Conservation (phyloP, 345 rosid genomes). For the Citrus australasica region DNA sequence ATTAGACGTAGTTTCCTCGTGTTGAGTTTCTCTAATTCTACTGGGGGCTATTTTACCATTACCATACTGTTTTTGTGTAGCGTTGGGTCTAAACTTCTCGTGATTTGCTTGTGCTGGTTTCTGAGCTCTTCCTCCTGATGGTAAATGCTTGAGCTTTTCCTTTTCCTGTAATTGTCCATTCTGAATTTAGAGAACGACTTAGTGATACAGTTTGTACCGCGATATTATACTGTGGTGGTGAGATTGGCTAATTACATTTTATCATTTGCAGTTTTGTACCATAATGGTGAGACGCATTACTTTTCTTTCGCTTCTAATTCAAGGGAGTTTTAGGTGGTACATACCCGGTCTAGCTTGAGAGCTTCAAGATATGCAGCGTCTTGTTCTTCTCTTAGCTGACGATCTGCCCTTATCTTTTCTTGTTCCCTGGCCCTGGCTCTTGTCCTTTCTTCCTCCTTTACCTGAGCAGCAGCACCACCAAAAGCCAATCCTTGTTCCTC, state of each 20-base stretch:
- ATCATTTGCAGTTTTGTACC: too few relatives aligned
- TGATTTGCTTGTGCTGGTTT: conserved; percentile 22
- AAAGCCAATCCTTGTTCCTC: conserved; percentile 66
- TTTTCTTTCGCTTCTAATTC: too few relatives aligned
- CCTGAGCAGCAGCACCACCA: conserved; percentile 22
- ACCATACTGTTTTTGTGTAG: conserved; percentile 19
- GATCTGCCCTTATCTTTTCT: conserved; percentile 41
- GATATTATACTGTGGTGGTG: too few relatives aligned
- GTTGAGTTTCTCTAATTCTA: conserved; percentile 11
- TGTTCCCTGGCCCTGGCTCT: conserved; percentile 36
- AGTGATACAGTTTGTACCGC: too few relatives aligned
- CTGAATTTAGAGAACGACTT: too few relatives aligned
- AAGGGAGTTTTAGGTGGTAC: background rate
- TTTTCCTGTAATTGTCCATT: conserved; percentile 30
- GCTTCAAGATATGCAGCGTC: conserved; percentile 58
- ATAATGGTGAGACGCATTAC: too few relatives aligned
- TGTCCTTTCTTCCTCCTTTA: conserved; percentile 35
- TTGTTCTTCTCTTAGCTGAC: conserved; percentile 50
- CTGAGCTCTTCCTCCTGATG: conserved; percentile 15
- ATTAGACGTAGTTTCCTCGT: conserved; percentile 8
- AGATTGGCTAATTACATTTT: too few relatives aligned
- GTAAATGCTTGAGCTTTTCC: conserved; percentile 31
- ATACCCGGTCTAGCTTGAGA: conserved; percentile 46
- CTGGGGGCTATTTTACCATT: conserved; percentile 23
- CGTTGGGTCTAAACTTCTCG: conserved; percentile 14